Evolutionary conservation across 78 protist species (phyloP).

Genomic region (Tieghemostelium lacteum): DNA sequence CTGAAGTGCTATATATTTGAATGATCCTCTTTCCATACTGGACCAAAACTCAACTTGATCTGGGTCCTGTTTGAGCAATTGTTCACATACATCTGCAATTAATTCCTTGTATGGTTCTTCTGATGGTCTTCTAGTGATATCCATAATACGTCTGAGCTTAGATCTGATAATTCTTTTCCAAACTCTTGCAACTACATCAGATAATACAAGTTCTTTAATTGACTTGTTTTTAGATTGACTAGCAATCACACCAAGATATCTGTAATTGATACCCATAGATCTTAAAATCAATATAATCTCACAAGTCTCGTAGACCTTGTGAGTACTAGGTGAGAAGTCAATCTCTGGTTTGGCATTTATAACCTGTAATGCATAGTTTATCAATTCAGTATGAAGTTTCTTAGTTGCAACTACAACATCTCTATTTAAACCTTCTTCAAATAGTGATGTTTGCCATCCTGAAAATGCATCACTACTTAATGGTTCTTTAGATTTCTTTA

Average conservation of each 20-base stretch:
- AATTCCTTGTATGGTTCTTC: constrained; percentile 37
- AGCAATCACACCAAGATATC: constrained; percentile 49
- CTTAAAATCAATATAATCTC: constrained; percentile 15
- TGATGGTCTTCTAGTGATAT: constrained; percentile 22
- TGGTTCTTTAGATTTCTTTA: not conserved
- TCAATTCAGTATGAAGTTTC: constrained; percentile 20
- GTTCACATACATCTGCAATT: constrained; percentile 4
- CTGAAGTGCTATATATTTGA: constrained; percentile 32
- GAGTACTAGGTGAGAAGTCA: constrained; percentile 1
- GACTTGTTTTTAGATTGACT: not conserved
- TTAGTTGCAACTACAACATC: constrained; percentile 20
- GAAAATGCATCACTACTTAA: constrained; percentile 65
- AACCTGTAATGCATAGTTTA: constrained; percentile 25
- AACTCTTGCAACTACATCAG: constrained; percentile 63
- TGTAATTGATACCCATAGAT: constrained; percentile 53
- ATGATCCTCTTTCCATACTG: not conserved
- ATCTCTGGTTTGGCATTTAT: not conserved
- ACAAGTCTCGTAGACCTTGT: not conserved
- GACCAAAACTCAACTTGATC: constrained; percentile 42
- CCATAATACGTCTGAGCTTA: constrained; percentile 26
- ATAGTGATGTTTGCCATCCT: constrained; percentile 59
- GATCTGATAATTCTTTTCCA: constrained; percentile 56
- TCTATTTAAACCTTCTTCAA: constrained; percentile 14
- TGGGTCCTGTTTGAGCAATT: not conserved
- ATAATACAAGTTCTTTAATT: not conserved